Evolutionary conservation across 1,139 yeast species (phyloP).

Genomic region (Pichia sp.): DNA sequence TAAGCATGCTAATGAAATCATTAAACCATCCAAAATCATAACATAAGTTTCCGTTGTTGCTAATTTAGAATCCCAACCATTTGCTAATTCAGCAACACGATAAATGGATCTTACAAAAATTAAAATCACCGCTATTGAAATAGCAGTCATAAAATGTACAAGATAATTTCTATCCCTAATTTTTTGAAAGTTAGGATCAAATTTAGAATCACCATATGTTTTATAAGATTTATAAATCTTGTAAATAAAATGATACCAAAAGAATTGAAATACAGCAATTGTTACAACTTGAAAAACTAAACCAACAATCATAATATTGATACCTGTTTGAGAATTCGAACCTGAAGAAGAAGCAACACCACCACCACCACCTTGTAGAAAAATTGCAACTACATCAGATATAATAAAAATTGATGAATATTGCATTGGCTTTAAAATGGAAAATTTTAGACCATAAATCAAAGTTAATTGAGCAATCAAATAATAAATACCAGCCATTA

Average conservation of each 20-base stretch:
- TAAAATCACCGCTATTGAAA: constrained; percentile 48
- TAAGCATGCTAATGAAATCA: constrained; percentile 46
- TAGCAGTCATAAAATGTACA: constrained; percentile 42
- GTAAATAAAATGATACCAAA: constrained; percentile 49
- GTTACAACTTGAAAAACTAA: constrained; percentile 68
- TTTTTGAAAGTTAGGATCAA: constrained; percentile 23
- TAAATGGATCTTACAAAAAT: constrained; percentile 69
- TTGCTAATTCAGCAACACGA: constrained; percentile 69
- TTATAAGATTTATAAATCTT: constrained; percentile 35
- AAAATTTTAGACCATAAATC: constrained; percentile 57
- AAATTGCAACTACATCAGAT: constrained; percentile 40
- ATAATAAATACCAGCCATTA: constrained; percentile 84
- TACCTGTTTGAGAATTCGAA: constrained; percentile 59
- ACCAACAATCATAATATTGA: constrained; percentile 77
- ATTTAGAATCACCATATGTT: constrained; percentile 16
- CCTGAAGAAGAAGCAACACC: constrained; percentile 59
- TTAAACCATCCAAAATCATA: constrained; percentile 67
- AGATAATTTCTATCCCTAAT: constrained; percentile 34
- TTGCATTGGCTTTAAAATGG: constrained; percentile 65
- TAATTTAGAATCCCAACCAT: constrained; percentile 71
- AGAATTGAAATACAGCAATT: constrained; percentile 52
- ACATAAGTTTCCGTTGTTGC: constrained; percentile 66
- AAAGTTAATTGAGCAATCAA: constrained; percentile 68
- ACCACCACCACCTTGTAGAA: constrained; percentile 79
- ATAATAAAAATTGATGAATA: constrained; percentile 53